Base-by-base conservation (phyloP, 2,329 filamentous ascomycete genomes). In the Aspergillus bombycis region DNA sequence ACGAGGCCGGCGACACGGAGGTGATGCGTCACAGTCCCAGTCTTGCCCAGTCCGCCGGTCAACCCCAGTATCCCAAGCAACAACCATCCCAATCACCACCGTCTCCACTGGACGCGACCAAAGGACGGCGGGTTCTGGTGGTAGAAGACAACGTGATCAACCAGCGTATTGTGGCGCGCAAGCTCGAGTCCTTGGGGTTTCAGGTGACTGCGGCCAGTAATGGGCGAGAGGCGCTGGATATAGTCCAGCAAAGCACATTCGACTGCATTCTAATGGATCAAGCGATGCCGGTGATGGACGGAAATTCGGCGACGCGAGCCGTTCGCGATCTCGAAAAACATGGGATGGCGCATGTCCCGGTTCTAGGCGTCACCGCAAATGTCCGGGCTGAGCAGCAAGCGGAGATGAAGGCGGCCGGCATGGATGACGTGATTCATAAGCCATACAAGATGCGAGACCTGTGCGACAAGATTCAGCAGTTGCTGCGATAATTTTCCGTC, bases 251-350 rank as follows among this genome's bases (percentile, higher is more conserved):
- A 1, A 38, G 45, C 2, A 30, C 30, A 4, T 74, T 91, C 28
- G 87, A 87, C 10, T 83, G 93, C 53, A 88, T 94, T 14, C 77
- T 94, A 7, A 93, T 94, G 91, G 91, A 94, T 72, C 82, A 93
- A 55, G 91, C 93, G 71, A 94, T 94, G 91, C 91, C 91, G 1
- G 84, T 93, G 50, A 93, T 93, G 91, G 90, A 94, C 70, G 91
- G 91, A 41, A 86, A 91, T 76, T 90, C 89, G 2, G 92, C 91
- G 66, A 88, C 91, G 14, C 83, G 84, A 48, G 85, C 82, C 64
- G 93, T 94, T 59, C 85, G 91, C 21, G 84, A 89, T 64, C 80
- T 91, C 21, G 90, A 94, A 74, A 79, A 78, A 56, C 82, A 86
- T 59, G 58, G 32, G 12, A 36, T 61, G 2, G 38, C 60, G 4